These are phyloP conservation scores for Lentinula raphanica DNA, from an alignment of 768 basidiomycete species.

Conservation along the genomic window DNA sequence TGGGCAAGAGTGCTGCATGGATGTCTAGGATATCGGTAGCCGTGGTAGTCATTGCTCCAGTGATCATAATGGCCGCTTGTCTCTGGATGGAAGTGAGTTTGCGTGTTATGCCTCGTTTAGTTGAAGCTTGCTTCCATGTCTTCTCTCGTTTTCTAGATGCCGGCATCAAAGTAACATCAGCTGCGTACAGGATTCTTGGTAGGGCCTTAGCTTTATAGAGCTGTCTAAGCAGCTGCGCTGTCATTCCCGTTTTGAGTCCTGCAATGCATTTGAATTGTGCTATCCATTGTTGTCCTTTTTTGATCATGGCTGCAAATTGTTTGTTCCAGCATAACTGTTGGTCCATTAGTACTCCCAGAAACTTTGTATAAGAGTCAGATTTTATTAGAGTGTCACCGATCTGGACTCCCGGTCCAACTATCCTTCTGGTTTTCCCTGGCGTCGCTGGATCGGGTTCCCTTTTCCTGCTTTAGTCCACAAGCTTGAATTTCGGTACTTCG, in stretches of 20 bases:
- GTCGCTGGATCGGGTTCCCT: background rate
- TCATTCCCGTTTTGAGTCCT: background rate
- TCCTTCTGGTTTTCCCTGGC: background rate
- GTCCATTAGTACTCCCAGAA: slow-evolving; percentile 2
- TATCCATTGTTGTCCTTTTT: slow-evolving; percentile 10
- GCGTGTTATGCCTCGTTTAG: background rate
- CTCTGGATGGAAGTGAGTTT: background rate
- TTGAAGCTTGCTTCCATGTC: background rate
- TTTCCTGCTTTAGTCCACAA: background rate
- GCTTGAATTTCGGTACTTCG: background rate
- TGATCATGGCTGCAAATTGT: slow-evolving; percentile 7
- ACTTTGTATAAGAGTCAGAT: background rate
- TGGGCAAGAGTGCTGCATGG: slow-evolving; percentile 11
- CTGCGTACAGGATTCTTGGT: background rate
- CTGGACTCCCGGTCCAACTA: background rate
- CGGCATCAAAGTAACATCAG: background rate
- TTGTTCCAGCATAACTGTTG: slow-evolving; percentile 7
- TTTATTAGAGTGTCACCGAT: background rate
- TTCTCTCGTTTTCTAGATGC: background rate
- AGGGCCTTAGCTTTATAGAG: background rate
- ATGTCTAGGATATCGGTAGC: slow-evolving; percentile 10
- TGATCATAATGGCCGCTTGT: background rate
- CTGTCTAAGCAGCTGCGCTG: background rate
- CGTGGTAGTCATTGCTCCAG: slow-evolving; percentile 9
- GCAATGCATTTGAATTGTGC: slow-evolving; percentile 6